Base-by-base conservation (phyloP, 768 basidiomycete species). In the Mycena albidolilacea region DNA sequence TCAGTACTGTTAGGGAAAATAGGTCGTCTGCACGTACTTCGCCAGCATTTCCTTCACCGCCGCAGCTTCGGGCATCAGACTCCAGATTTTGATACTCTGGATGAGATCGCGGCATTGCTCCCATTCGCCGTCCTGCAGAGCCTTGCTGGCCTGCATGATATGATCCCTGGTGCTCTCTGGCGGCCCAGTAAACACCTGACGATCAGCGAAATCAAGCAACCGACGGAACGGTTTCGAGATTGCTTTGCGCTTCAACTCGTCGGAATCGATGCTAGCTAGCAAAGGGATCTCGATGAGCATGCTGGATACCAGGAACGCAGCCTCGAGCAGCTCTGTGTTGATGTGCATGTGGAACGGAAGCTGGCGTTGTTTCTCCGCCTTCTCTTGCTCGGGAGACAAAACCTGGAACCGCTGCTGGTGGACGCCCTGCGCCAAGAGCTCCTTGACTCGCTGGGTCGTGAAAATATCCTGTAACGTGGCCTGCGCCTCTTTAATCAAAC, bases 261-360 rank as follows among this genome's bases (percentile, higher is more conserved):
- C 97, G 3, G 94, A 94, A 75, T 98, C 96, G 73, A 97, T 95
- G 81, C 94, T 96, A 5, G 98, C 98, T 19, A 99, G 86, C 30
- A 98, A 84, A 3, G 98, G 98, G 19, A 99, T 97, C 84, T 99
- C 98, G 48, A 98, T 93, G 46, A 99, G 89, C 98, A 99, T 99
- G 84, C 97, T 98, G 17, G 96, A 97, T 19, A 98, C 97, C 54
- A 99, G 88, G 87, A 99, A 99, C 0, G 96, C 98, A 21, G 97
- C 97, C 82, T 99, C 98, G 67, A 99, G 87, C 10, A 99, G 87
- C 83, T 99, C 98, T 15, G 98, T 96, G 85, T 99, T 99, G 84
- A 99, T 97, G 83, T 99, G 98, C 94, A 99, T 95, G 83, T 99
- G 98, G 92, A 99, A 99, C 38, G 98, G 98, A 30, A 99, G 88